phyloP scores from a whole-genome alignment of 495 filamentous ascomycete genomes.

The Aspergillus ellipticus region DNA sequence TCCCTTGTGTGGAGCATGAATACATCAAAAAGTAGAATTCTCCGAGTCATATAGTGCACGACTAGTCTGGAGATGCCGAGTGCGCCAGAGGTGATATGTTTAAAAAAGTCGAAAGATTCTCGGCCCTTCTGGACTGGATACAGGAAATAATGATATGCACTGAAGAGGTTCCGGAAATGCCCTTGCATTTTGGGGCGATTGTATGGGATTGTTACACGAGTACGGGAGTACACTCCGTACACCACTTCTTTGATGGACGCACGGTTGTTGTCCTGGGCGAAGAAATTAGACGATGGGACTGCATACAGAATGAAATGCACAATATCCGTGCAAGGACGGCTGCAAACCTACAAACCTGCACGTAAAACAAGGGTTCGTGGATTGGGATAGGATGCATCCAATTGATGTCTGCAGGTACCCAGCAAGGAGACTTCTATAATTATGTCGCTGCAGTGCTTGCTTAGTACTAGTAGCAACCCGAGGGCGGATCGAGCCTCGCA shows the following conservation, averaged over 20 bases:
- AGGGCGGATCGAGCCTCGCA: neutral
- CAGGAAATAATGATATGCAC: slow-evolving; percentile 10
- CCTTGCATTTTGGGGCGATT: neutral
- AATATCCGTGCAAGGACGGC: slow-evolving; percentile 15
- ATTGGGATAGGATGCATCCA: neutral
- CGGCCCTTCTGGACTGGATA: neutral
- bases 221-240: neutral
- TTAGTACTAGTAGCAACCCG: neutral
- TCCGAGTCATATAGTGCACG: neutral
- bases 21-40: neutral
- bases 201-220: neutral
- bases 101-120: neutral
- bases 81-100: neutral
- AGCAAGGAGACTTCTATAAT: slow-evolving; percentile 15
- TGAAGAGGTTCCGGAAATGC: neutral
- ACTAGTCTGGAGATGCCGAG: too few relatives aligned
- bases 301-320: neutral
- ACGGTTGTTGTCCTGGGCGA: neutral
- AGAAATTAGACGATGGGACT: neutral
- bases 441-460: neutral
- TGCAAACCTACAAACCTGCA: slow-evolving; percentile 12
- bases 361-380: neutral
- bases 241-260: neutral
- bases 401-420: slow-evolving; percentile 17
- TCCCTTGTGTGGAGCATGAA: neutral